Evolutionary conservation across 495 filamentous ascomycete genomes (phyloP), one percentile per base, ranked within the genome.

Genomic region (Aspergillus asperescens): DNA sequence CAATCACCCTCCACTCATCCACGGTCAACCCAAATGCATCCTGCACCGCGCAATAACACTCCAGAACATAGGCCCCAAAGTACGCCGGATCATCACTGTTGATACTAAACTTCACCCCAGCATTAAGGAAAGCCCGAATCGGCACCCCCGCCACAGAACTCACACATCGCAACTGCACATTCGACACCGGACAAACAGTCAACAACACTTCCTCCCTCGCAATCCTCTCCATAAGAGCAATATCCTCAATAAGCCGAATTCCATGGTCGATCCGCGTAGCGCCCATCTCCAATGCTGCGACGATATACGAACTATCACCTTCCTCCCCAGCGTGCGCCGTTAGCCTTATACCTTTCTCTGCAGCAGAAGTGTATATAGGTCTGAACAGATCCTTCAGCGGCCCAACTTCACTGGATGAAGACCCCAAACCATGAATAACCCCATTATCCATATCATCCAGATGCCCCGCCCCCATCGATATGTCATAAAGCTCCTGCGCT

Each of bases 31-130:
- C 61, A 66, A 85, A 86, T 13, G 84, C 83, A 51, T 88, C 85
- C 63, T 89, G 83, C 10, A 89, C 83, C 4, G 81, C 83, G 55
- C 82, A 88, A 62, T 87, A 89, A 56, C 88, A 88, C 60, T 87
- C 83, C 52, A 85, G 67, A 48, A 89, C 81, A 64, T 88, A 89
- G 0, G 82, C 84, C 5, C 86, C 86, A 73, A 90, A 90, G 64
- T 90, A 92, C 8, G 85, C 86, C 40, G 87, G 87, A 62, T 90
- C 87, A 62, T 92, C 85, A 60, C 83, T 85, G 56, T 87, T 87
- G 50, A 88, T 79, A 8, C 81, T 82, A 55, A 88, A 87, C 61
- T 69, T 77, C 25, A 88, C 81, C 0, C 83, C 84, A 3, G 70
- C 71, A 61, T 85, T 81, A 40, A 90, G 57, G 56, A 89, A 86